Conservation (phyloP, 2,329 filamentous ascomycete species). For the Pseudogymnoascus sp. region DNA sequence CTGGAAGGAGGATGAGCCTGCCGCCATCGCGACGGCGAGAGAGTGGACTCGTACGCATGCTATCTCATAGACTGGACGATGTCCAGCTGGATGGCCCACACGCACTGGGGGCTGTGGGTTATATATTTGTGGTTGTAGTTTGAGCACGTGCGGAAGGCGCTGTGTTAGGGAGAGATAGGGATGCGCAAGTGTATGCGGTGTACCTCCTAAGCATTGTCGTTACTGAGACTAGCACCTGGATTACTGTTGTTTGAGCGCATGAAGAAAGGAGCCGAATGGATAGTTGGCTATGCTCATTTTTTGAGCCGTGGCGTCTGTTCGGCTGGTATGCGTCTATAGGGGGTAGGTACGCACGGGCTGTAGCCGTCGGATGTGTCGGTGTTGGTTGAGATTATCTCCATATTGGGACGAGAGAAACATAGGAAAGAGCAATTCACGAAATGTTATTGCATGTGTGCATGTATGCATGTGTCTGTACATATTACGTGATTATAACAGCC, state of each 20-base stretch:
- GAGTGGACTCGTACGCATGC: conserved; percentile 67
- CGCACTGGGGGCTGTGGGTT: background rate
- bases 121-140: background rate
- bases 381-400: background rate
- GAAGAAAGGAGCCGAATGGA: background rate
- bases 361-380: background rate
- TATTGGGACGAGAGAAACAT: background rate
- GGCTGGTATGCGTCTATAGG: background rate
- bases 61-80: conserved; percentile 23
- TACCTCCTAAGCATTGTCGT: background rate
- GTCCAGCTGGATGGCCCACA: background rate
- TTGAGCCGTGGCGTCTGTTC: background rate
- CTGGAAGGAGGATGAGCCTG: conserved; percentile 94
- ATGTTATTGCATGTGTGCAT: background rate
- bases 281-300: background rate
- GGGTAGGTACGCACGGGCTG: background rate
- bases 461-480: background rate
- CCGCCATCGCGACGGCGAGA: conserved; percentile 82
- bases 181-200: background rate
- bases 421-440: background rate
- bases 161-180: background rate
- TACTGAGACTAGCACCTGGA: background rate
- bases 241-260: background rate
- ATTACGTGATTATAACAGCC: background rate
- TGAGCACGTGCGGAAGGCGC: background rate